Conservation (phyloP, 768 basidiomycete genomes). For the Cystobasidium tubakii region DNA sequence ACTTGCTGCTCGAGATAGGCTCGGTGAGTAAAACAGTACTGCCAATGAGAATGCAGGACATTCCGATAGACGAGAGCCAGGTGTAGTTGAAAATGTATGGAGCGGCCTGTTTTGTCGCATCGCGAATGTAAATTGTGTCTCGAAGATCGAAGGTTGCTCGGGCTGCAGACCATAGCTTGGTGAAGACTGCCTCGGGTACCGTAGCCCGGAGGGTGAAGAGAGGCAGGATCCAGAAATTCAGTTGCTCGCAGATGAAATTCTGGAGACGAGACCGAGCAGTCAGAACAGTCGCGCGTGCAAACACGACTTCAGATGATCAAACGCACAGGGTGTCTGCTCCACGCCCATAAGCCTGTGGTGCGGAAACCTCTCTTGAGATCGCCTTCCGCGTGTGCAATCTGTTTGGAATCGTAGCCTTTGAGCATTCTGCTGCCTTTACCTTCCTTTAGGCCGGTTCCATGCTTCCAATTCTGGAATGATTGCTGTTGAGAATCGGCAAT, state of each 20-base stretch:
- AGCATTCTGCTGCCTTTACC: conserved; percentile 50
- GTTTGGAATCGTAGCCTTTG: conserved; percentile 60
- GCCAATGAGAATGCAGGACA: conserved; percentile 28
- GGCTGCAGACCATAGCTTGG: not conserved
- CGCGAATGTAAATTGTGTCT: not conserved
- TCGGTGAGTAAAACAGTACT: conserved; percentile 29
- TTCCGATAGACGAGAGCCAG: conserved; percentile 13
- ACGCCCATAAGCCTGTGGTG: conserved; percentile 77
- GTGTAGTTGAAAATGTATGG: conserved; percentile 37
- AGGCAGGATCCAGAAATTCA: conserved; percentile 34
- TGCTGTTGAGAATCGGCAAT: conserved; percentile 87
- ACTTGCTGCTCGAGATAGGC: conserved; percentile 34
- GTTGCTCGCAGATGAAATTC: conserved; percentile 84
- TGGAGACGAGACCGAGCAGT: not conserved
- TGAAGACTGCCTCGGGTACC: conserved; percentile 34
- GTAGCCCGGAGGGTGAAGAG: conserved; percentile 37
- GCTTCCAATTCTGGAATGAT: conserved; percentile 61
- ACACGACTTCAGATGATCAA: not conserved
- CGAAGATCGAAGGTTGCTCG: conserved; percentile 7
- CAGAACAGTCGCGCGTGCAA: no score
- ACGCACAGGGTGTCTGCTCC: conserved; percentile 70
- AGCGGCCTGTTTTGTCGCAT: not conserved
- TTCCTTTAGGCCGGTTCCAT: conserved; percentile 52
- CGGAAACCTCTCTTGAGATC: conserved; percentile 75
- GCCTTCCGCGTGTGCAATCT: conserved; percentile 48